Conservation (phyloP, 352 stramenopile genomes). For the Phytophthora pistaciae region DNA sequence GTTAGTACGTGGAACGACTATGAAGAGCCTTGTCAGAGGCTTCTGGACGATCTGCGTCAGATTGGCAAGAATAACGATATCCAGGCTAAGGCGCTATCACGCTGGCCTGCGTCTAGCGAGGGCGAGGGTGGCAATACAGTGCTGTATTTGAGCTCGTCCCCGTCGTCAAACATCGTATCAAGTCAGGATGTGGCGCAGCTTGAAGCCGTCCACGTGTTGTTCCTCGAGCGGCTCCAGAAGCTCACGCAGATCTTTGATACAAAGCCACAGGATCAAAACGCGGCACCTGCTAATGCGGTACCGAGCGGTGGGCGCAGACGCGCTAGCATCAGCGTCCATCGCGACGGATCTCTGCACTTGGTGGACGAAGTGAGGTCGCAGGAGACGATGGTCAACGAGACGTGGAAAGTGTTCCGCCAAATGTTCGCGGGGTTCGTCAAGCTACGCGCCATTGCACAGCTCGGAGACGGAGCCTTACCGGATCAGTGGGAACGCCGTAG, state of each 20-base stretch:
- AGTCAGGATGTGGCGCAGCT: neutral
- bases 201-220: neutral
- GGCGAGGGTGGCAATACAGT: neutral
- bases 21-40: constrained; percentile 41
- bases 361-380: constrained; percentile 49
- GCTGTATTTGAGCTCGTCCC: neutral
- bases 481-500: neutral
- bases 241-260: neutral
- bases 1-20: constrained; percentile 69
- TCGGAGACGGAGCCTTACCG: constrained; percentile 45
- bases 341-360: constrained; percentile 33
- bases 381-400: constrained; percentile 64
- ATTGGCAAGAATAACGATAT: constrained; percentile 75
- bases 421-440: constrained; percentile 67
- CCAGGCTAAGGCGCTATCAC: constrained; percentile 53
- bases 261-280: neutral
- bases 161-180: neutral
- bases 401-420: constrained; percentile 80
- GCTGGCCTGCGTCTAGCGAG: constrained; percentile 3
- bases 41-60: constrained; percentile 68
- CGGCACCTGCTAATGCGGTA: neutral
- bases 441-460: constrained; percentile 51
- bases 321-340: constrained; percentile 27
- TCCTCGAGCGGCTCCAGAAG: neutral
- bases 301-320: neutral